Evolutionary conservation across 208 protist genomes (phyloP).

Genomic region (Crithidia expoeki): DNA sequence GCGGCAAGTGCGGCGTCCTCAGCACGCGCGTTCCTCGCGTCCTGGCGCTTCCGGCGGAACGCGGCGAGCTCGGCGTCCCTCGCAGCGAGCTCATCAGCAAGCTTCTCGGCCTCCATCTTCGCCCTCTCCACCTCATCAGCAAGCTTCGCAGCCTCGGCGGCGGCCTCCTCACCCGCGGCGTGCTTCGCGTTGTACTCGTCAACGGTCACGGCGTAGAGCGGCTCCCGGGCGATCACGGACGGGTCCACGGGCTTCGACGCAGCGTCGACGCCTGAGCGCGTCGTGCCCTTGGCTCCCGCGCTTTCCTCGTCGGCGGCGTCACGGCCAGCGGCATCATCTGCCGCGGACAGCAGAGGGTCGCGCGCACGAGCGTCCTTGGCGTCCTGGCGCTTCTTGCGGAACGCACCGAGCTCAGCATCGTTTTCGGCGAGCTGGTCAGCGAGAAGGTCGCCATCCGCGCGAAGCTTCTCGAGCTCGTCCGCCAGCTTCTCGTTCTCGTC

Average conservation of each 20-base stretch:
- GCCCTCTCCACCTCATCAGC: neutral
- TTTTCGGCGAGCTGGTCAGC: too few species aligned
- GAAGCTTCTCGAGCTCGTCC: too few species aligned
- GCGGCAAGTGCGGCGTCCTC: constrained; percentile 10
- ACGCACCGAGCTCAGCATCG: too few species aligned
- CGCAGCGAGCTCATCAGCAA: constrained; percentile 15
- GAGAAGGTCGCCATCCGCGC: too few species aligned
- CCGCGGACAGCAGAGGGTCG: too few species aligned
- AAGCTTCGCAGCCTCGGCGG: neutral
- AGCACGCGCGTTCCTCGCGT: constrained; percentile 1
- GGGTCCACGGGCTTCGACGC: constrained; percentile 4
- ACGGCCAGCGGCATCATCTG: too few species aligned
- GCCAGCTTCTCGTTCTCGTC: too few species aligned
- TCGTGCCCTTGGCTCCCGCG: neutral
- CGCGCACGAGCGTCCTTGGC: too few species aligned
- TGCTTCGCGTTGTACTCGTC: constrained; percentile 12
- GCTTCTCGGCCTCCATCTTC: neutral
- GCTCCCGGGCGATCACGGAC: neutral
- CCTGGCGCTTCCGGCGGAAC: constrained; percentile 15
- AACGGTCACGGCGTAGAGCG: constrained; percentile 3
- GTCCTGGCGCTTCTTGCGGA: too few species aligned
- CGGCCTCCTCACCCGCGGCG: neutral
- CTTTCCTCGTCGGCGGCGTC: neutral
- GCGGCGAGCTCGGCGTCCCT: constrained; percentile 18
- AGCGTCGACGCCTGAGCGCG: neutral